These are phyloP conservation scores for Tulasnella sp. DNA, from an alignment of 768 basidiomycete genomes.

Conservation along the genomic window DNA sequence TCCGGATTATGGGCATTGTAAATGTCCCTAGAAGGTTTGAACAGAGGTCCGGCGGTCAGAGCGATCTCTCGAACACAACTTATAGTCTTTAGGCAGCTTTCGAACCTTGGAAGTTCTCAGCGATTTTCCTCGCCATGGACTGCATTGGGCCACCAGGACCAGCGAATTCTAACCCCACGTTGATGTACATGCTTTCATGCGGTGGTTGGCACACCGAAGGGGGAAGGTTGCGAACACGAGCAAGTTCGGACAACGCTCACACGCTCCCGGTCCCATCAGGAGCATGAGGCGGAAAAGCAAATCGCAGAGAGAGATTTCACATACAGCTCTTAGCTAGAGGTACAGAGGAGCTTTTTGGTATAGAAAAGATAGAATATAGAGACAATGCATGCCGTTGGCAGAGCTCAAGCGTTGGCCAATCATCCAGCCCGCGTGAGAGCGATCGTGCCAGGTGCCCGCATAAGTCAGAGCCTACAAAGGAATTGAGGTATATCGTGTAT, in stretches of 20 bases:
- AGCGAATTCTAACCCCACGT: neutral
- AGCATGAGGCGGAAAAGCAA: neutral
- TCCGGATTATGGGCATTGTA: neutral
- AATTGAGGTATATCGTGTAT: neutral
- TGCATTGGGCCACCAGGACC: neutral
- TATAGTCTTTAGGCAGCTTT: neutral
- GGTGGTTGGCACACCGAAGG: neutral
- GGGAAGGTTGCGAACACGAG: neutral
- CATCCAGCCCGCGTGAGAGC: neutral
- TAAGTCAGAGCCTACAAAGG: no score
- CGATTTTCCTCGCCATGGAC: neutral
- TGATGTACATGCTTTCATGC: neutral
- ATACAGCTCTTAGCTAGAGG: neutral
- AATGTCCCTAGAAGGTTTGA: neutral
- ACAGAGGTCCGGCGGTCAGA: neutral
- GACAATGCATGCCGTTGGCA: neutral
- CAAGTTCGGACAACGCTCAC: neutral
- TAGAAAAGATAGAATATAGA: neutral
- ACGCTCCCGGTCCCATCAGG: neutral
- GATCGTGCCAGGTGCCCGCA: no score
- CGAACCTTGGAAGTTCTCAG: neutral
- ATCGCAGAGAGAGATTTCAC: neutral
- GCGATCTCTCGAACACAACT: neutral
- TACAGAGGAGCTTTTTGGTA: neutral
- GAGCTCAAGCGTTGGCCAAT: neutral